Percentiles rank a stretch among this genome's conserved stretches.
These are phyloP conservation scores for Hordeum vulgare DNA, from an alignment of 176 grass and related monocot species.

Conservation along the genomic window MorexV3_pseudomolecules_assembly NC_058521.1:442846768-442847267, in stretches of 20 bases:
- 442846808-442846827: slow-evolving; percentile 78
- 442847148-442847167: slow-evolving; percentile 17
- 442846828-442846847: slow-evolving; percentile 96
- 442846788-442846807: slow-evolving; percentile 81
- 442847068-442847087: slow-evolving; percentile 66
- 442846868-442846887: slow-evolving; percentile 93
- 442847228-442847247: slow-evolving; percentile 79
- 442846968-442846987: slow-evolving; percentile 16
- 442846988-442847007: slow-evolving; percentile 27
- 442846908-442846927: slow-evolving; percentile 72
- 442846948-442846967: slow-evolving; percentile 25
- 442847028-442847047: slow-evolving; percentile 21
- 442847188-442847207: slow-evolving; percentile 40
- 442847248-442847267: slow-evolving; percentile 87
- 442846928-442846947: slow-evolving; percentile 69
- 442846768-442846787: slow-evolving; percentile 89
- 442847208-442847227: slow-evolving; percentile 61
- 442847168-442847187: slow-evolving; percentile 27
- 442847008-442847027: slow-evolving; percentile 26
- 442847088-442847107: slow-evolving; percentile 53
- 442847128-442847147: slow-evolving; percentile 63
- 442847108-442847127: slow-evolving; percentile 57
- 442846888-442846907: slow-evolving; percentile 86
- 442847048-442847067: slow-evolving; percentile 55
- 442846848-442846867: slow-evolving; percentile 96